A percentile compares a stretch with the other conserved stretches of the same genome.
Conservation (phyloP, 345 rosid genomes). For the Lumnitzera racemosa region DNA sequence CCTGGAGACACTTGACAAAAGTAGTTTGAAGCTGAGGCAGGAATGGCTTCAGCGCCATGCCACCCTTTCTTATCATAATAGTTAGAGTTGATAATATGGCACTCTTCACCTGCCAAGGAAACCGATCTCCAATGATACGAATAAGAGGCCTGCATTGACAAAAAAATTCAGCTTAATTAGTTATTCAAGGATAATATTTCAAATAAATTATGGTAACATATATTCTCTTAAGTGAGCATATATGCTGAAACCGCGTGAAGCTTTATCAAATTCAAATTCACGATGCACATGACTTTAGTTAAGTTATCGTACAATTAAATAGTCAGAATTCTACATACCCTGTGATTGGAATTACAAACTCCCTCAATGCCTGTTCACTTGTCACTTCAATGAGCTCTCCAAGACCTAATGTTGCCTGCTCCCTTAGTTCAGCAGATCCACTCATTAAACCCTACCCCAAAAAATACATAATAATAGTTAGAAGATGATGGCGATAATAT, state of each 20-base stretch:
- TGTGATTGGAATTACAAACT: conserved; percentile 88
- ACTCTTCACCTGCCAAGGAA: conserved; percentile 99
- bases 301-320: too few relatives aligned
- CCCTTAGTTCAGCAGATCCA: conserved; percentile 88
- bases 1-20: conserved; percentile 88
- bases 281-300: too few relatives aligned
- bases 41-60: conserved; percentile 80
- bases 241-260: not conserved
- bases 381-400: conserved; percentile 98
- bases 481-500: not conserved
- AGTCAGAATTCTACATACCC: conserved; percentile 43
- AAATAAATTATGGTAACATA: not conserved
- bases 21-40: conserved; percentile 99
- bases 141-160: conserved; percentile 80
- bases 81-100: conserved; percentile 82
- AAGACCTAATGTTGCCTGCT: conserved; percentile 96
- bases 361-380: conserved; percentile 78
- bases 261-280: too few relatives aligned
- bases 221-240: not conserved
- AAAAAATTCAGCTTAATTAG: not conserved
- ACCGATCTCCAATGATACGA: conserved; percentile 90
- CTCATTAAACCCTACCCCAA: conserved; percentile 64
- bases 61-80: conserved; percentile 80
- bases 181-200: not conserved
- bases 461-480: conserved; percentile 6